phyloP scores from a whole-genome alignment of 2,329 filamentous ascomycete species.

The Colletotrichum lini region DNA sequence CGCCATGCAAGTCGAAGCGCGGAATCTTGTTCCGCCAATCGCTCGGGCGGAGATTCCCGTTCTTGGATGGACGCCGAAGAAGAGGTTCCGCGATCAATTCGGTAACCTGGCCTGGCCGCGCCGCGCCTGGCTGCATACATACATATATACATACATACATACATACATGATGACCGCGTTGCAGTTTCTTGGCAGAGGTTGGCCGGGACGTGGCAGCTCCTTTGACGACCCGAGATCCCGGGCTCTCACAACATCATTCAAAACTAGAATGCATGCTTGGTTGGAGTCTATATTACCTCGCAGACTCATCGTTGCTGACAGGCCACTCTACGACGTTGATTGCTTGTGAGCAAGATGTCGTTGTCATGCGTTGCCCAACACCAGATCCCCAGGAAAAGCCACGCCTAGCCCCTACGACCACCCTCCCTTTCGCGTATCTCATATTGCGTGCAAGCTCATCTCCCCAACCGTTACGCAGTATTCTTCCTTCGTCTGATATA shows the following conservation, averaged over 20 bases:
- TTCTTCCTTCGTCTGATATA: constrained; percentile 8
- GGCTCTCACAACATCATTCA: neutral
- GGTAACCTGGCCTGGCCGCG: neutral
- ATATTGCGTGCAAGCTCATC: neutral
- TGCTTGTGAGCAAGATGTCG: too few relatives aligned
- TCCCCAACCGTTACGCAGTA: neutral
- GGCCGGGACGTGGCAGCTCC: too few relatives aligned
- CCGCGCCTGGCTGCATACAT: neutral
- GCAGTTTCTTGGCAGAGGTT: constrained; percentile 2
- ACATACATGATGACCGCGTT: neutral
- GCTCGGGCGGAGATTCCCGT: constrained; percentile 19
- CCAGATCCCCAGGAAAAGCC: too few relatives aligned
- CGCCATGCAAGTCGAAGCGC: constrained; percentile 1
- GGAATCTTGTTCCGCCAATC: constrained; percentile 34
- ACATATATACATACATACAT: too few relatives aligned
- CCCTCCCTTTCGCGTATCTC: neutral
- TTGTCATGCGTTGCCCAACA: too few relatives aligned
- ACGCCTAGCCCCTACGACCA: neutral
- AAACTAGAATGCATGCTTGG: neutral
- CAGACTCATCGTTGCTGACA: neutral
- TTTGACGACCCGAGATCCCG: neutral
- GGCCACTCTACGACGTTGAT: too few relatives aligned
- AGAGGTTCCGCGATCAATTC: constrained; percentile 16
- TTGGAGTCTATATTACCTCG: neutral
- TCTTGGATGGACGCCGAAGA: constrained; percentile 4